Conservation (phyloP, 1,284 basidiomycete genomes). For the Trametes polyzona region DNA sequence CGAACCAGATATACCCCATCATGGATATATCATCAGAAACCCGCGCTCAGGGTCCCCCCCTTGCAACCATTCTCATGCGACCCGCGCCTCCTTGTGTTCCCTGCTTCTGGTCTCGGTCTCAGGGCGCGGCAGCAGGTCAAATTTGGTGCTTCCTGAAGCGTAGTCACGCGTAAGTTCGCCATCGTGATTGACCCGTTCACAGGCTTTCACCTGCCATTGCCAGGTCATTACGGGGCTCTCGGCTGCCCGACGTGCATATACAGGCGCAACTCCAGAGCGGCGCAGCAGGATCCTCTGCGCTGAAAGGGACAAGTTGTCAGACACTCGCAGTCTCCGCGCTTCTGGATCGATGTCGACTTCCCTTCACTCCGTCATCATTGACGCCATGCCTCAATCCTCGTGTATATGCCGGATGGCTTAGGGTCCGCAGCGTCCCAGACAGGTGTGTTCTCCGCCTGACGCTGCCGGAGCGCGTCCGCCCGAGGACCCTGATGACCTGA, state of each 20-base stretch:
- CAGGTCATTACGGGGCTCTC: background rate
- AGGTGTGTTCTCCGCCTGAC: slow-evolving; percentile 8
- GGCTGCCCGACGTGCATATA: background rate
- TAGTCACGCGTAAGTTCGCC: slow-evolving; percentile 10
- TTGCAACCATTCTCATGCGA: slow-evolving; percentile 18
- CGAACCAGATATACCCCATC: slow-evolving; percentile 14
- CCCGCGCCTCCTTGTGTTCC: slow-evolving; percentile 14
- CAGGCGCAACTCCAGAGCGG: slow-evolving; percentile 5
- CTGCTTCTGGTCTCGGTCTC: slow-evolving; percentile 17
- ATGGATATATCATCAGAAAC: slow-evolving; percentile 8
- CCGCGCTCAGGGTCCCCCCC: slow-evolving; percentile 15
- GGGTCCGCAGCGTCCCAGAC: slow-evolving; percentile 9
- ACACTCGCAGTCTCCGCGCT: background rate
- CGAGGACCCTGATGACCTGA: slow-evolving; percentile 18
- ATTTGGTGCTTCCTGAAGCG: slow-evolving; percentile 17
- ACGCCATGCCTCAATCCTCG: slow-evolving; percentile 19
- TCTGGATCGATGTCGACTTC: slow-evolving; percentile 12
- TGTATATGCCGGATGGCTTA: slow-evolving; percentile 13
- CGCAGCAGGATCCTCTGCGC: slow-evolving; percentile 14
- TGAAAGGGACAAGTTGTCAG: slow-evolving; percentile 1
- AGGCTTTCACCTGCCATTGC: slow-evolving; percentile 4
- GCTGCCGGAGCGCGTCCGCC: slow-evolving; percentile 12
- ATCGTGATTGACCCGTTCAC: background rate
- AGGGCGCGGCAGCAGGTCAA: slow-evolving; percentile 7
- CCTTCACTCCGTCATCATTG: slow-evolving; percentile 21